These are phyloP conservation scores for Peronospora farinosa DNA, from an alignment of 352 stramenopile species.

Conservation along the genomic window DNA sequence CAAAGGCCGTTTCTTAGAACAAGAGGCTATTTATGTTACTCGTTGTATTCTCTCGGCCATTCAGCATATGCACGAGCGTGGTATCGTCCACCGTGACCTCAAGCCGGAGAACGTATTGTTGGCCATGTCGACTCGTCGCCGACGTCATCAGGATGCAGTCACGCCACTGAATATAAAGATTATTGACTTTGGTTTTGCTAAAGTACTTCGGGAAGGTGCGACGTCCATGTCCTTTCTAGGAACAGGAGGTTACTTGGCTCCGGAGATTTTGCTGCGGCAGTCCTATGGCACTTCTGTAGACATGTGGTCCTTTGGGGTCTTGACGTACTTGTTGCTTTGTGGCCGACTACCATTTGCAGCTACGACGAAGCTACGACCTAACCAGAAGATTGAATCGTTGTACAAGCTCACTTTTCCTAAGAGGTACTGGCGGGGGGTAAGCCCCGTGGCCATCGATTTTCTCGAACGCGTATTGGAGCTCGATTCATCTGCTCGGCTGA, in stretches of 20 bases:
- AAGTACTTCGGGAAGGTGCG: conserved; percentile 64
- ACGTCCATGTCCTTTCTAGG: conserved; percentile 70
- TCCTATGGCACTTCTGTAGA: conserved; percentile 94
- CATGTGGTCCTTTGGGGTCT: conserved; percentile 95
- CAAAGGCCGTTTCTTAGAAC: conserved; percentile 48
- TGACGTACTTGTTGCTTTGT: conserved; percentile 95
- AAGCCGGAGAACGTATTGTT: conserved; percentile 79
- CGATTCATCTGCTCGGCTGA: conserved; percentile 44
- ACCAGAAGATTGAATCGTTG: conserved; percentile 54
- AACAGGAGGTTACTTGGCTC: conserved; percentile 92
- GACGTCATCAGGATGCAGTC: conserved; percentile 8
- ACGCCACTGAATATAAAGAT: conserved; percentile 88
- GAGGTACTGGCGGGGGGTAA: conserved; percentile 72
- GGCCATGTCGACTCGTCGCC: conserved; percentile 22
- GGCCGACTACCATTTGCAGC: conserved; percentile 84
- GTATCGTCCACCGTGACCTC: conserved; percentile 65
- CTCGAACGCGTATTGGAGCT: conserved; percentile 55
- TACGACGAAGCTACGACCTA: conserved; percentile 47
- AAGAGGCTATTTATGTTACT: conserved; percentile 46
- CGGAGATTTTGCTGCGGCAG: conserved; percentile 94
- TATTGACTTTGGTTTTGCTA: conserved; percentile 98
- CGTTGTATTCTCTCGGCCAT: conserved; percentile 61
- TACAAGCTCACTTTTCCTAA: conserved; percentile 66
- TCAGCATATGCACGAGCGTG: conserved; percentile 64
- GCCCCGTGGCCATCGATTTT: conserved; percentile 49